Base-by-base conservation (phyloP, 169 alveolate genomes). In the Plasmodium gonderi region DNA sequence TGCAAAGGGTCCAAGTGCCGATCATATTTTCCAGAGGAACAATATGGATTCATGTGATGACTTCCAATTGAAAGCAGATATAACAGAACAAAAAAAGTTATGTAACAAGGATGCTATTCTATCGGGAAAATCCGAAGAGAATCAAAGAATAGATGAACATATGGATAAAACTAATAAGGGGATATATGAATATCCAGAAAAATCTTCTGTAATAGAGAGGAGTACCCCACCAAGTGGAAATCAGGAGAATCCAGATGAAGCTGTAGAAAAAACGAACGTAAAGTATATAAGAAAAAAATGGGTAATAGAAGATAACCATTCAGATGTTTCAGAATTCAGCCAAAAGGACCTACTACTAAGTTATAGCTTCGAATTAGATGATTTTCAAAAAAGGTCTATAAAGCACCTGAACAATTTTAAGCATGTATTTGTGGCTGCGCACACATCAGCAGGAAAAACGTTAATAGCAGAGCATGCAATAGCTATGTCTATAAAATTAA, bases 401-500 rank as follows among this genome's bases (percentile, higher is more conserved):
- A 93, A 97, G 38, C 97, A 98, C 83, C 94, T 99, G 29, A 99
- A 98, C 83, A 96, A 97, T 64, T 96, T 96, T 76, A 97, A 98
- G 83, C 98, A 97, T 87, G 99, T 99, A 7, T 98, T 99, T 65
- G 99, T 99, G 0, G 99, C 99, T 54, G 99, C 99, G 1, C 99
- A 98, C 90, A 99, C 99, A 17, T 98, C 99, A n/a, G 99, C 99
- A 38, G 99, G 99, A 31, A 98, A 98, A 92, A 98, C 99, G 2
- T 99, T 98, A 0, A 98, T 99, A 17, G 99, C 99, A 8, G 99
- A 98, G 93, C 98, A 99, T 95, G 99, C 99, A 0, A 98, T 99
- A 65, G 99, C 99, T 6, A 74, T 98, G 87, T 99, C 99, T 3
- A 92, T 97, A 45, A 97, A 96, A 83, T 95, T 97, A 68, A 97